Conservation (phyloP, 192 early-diverging fungal species). For the Coemansia pectinata region DNA sequence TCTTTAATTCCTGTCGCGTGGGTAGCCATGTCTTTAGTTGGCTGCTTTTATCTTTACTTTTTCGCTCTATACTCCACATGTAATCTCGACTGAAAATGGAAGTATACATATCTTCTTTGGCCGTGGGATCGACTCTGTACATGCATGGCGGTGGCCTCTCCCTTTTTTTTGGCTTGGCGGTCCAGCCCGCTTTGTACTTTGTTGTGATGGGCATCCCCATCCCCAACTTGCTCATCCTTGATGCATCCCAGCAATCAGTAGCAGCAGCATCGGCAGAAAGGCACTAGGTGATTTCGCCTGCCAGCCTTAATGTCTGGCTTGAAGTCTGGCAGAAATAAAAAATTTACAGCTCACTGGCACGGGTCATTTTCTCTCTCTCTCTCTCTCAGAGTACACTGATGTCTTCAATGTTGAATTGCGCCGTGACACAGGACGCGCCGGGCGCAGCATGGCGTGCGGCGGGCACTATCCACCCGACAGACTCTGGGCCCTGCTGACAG, state of each 20-base stretch:
- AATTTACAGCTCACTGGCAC: too few relatives aligned
- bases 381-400: not conserved
- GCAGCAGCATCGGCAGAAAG: not conserved
- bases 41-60: not conserved
- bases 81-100: not conserved
- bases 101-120: not conserved
- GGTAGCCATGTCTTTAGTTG: not conserved
- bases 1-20: not conserved
- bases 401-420: not conserved
- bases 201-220: not conserved
- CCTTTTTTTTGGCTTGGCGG: not conserved
- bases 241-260: not conserved
- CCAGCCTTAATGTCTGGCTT: not conserved
- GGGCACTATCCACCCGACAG: not conserved
- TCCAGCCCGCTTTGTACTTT: not conserved
- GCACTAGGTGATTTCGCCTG: not conserved
- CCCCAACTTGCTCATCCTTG: not conserved
- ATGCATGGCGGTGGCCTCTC: not conserved
- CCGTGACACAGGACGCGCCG: not conserved
- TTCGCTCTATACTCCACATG: not conserved
- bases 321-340: too few relatives aligned
- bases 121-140: not conserved
- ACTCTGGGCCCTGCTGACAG: constrained; percentile 1
- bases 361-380: not conserved
- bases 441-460: not conserved